These are phyloP conservation scores for Macrocybe gigantea DNA, from an alignment of 768 basidiomycete genomes.

Conservation along the genomic window DNA sequence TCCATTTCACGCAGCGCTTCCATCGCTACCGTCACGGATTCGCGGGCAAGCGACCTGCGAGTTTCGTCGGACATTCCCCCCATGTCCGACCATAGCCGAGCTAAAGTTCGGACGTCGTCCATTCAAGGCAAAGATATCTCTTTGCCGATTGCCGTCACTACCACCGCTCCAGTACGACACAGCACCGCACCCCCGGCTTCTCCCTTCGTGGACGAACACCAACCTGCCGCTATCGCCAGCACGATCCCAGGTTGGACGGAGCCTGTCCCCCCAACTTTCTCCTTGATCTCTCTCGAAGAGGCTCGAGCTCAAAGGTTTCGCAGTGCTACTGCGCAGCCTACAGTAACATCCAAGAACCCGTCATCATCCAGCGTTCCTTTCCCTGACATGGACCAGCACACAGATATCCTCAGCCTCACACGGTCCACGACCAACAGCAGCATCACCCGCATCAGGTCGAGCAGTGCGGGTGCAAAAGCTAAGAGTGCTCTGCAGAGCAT, in stretches of 20 bases:
- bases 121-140: constrained; percentile 52
- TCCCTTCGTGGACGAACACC: constrained; percentile 19
- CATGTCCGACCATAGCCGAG: constrained; percentile 26
- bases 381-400: constrained; percentile 25
- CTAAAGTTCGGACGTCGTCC: constrained; percentile 24
- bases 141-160: constrained; percentile 41
- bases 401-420: constrained; percentile 7
- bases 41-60: constrained; percentile 21
- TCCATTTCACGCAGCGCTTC: constrained; percentile 44
- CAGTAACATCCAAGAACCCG: constrained; percentile 15
- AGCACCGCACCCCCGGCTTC: background rate
- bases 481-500: constrained; percentile 41
- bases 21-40: constrained; percentile 43
- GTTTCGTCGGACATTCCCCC: constrained; percentile 27
- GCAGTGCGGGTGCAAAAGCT: constrained; percentile 53
- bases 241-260: constrained; percentile 49
- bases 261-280: constrained; percentile 44
- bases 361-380: constrained; percentile 23
- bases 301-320: constrained; percentile 68
- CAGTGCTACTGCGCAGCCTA: constrained; percentile 32
- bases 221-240: constrained; percentile 12
- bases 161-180: constrained; percentile 19
- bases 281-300: constrained; percentile 73
- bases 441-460: constrained; percentile 45
- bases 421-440: constrained; percentile 15